Conservation (phyloP, 78 protist genomes). For the Dictyostelium purpureum region DNA sequence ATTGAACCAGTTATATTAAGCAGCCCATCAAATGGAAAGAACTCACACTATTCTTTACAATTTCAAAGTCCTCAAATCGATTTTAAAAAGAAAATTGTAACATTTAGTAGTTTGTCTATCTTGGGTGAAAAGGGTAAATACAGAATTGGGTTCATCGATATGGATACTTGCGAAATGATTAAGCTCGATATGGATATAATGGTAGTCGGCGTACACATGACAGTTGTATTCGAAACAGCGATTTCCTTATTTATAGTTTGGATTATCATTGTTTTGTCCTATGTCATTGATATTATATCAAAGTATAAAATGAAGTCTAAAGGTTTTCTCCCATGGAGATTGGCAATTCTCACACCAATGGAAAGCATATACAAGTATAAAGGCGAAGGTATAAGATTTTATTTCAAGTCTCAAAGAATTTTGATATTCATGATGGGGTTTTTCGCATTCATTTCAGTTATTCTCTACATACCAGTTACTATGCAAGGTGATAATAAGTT, state of each 20-base stretch:
- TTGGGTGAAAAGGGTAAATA: slow-evolving; percentile 40
- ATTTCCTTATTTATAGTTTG: not conserved
- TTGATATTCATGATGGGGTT: not conserved
- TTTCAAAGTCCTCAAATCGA: not conserved
- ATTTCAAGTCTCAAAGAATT: slow-evolving; percentile 23
- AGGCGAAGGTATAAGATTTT: slow-evolving; percentile 6
- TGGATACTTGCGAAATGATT: slow-evolving; percentile 32
- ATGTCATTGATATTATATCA: not conserved
- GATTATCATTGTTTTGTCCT: not conserved
- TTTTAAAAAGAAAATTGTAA: not conserved
- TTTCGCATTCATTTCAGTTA: not conserved
- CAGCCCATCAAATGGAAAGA: slow-evolving; percentile 1
- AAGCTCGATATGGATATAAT: not conserved
- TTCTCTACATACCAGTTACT: not conserved
- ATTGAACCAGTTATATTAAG: slow-evolving; percentile 35
- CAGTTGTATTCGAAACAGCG: not conserved
- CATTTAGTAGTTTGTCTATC: not conserved
- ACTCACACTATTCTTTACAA: not conserved
- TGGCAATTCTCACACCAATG: slow-evolving; percentile 1
- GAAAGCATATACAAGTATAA: not conserved
- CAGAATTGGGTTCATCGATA: slow-evolving; percentile 41
- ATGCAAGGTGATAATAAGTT: slow-evolving; percentile 28
- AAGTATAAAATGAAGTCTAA: not conserved
- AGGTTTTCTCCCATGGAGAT: not conserved
- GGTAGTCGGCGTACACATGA: not conserved